Base-by-base conservation (phyloP, 23 red algal genomes). In the Gracilaria domingensis region DNA sequence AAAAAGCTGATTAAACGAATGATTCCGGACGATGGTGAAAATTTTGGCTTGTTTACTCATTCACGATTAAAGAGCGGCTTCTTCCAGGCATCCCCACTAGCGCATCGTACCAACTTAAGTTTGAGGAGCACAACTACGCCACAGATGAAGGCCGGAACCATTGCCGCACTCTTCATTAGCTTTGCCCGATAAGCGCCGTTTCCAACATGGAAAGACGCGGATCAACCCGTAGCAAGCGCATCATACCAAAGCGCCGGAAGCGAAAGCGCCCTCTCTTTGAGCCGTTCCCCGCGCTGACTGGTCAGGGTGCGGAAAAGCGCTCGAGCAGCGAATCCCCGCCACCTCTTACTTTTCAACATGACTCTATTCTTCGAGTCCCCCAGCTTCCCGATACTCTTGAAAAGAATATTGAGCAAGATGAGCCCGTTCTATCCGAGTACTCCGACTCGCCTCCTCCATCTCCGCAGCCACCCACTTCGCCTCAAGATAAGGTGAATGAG, bases 181-280 rank as follows among this genome's bases (percentile, higher is more conserved):
- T 62, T 62, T 1, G 8, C 11, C 29, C 4, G 5, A 29, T 30
- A 62, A 62, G 4, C 16, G 24, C 26, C 2, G 21, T 18, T 18
- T 29, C 2, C 24, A 62, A 62, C 7, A 62, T 62, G 59, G 59
- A 62, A 62, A 28, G 59, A 2, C 8, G 59, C 2, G 29, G 26
- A 62, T 8, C 59, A 9, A 6, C 29, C 24, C 5, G 29, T 4
- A 24, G 59, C 8, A 73, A 44, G 20, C 72, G 72, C 4, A n/a
- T 13, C 72, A 13, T 37, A 9, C 50, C 42, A 8, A 77, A 77
- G 45, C 39, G 30, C 21, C 72, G 72, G 50, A 77, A 77, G 72
- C 23, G 40, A 48, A 77, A 50, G 16, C 72, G 72, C 3, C 72
- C 72, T 28, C 72, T 77, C 1, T 77, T 77, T 17, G 13, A 77